Base-by-base conservation (phyloP, 2,329 filamentous ascomycete genomes). In the Neopestalotiopsis sp. region DNA sequence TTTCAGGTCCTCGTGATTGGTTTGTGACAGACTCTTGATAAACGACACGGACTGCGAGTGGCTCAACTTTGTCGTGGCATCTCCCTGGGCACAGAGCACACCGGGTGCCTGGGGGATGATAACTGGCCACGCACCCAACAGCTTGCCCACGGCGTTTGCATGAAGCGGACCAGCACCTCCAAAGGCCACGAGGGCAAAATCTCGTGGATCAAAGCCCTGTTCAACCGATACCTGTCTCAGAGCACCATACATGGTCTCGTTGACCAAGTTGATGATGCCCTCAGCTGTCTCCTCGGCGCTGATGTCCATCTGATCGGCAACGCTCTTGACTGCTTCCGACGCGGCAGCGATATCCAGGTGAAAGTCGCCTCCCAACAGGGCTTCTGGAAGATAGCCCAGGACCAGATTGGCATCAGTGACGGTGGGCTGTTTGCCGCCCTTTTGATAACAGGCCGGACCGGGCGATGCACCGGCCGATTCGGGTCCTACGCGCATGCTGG, bases 161-260 rank as follows among this genome's bases (percentile, higher is more conserved):
- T 86, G 84, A n/a, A 86, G 76, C 20, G 85, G 85, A 0, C 85
- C 85, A 28, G 84, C 85, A 65, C 85, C 85, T 38, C 85, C 85
- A 69, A 86, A 85, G 1, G 83, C 84, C 5, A 86, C 84, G 4
- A 87, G 77, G 3, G 84, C 83, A 71, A 86, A 86, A 53, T 86
- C 83, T 10, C 81, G 78, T 30, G 85, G 84, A 69, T 87, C 84
- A 67, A 85, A 84, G 45, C 85, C 85, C 73, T 86, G 84, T 71
- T 87, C 85, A 4, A 87, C 82, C 1, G 85, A 86, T 0, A 87
- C 84, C 4, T 86, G 76, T 57, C 85, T 80, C 34, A 87, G 74
- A 13, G 85, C 85, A 4, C 85, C 84, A 68, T 86, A 83, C 79
- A 87, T 86, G 6, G 82, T 83, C 72, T 87, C 85, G 66, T 86